Percentiles rank a stretch among this genome's conserved stretches.
Conservation (phyloP, 2,329 filamentous ascomycete genomes). For the Eutypella sp. region DNA sequence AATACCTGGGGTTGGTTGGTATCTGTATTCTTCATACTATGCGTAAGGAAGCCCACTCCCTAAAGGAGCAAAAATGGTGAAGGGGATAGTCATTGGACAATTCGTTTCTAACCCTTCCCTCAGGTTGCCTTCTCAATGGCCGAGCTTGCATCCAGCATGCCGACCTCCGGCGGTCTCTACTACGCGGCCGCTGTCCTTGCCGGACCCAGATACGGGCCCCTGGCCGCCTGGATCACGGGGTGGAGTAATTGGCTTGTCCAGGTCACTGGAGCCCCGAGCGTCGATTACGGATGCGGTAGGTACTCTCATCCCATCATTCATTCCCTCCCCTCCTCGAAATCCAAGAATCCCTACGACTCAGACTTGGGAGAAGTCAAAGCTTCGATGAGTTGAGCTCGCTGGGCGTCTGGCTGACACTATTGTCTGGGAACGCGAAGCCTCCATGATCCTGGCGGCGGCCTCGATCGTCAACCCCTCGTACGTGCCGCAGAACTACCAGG, state of each 20-base stretch:
- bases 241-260: constrained; percentile 31
- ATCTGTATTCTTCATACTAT: constrained; percentile 67
- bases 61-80: neutral
- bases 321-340: too few species aligned
- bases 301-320: constrained; percentile 1
- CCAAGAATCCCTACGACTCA: too few species aligned
- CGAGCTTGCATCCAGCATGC: constrained; percentile 69
- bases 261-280: constrained; percentile 27
- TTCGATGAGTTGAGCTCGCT: neutral
- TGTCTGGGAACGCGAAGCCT: constrained; percentile 29
- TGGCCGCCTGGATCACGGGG: constrained; percentile 29
- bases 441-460: constrained; percentile 67
- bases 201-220: constrained; percentile 27
- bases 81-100: neutral
- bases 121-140: constrained; percentile 58
- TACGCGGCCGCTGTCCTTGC: constrained; percentile 70
- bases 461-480: constrained; percentile 66
- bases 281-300: constrained; percentile 28
- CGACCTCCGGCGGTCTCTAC: constrained; percentile 67
- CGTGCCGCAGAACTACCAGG: constrained; percentile 59
- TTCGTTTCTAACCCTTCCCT: constrained; percentile 2
- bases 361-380: neutral
- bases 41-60: constrained; percentile 35
- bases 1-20: constrained; percentile 77
- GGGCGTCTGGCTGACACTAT: too few species aligned